phyloP scores from a whole-genome alignment of 2,329 filamentous ascomycete genomes.

The Trichoderma sp. region DNA sequence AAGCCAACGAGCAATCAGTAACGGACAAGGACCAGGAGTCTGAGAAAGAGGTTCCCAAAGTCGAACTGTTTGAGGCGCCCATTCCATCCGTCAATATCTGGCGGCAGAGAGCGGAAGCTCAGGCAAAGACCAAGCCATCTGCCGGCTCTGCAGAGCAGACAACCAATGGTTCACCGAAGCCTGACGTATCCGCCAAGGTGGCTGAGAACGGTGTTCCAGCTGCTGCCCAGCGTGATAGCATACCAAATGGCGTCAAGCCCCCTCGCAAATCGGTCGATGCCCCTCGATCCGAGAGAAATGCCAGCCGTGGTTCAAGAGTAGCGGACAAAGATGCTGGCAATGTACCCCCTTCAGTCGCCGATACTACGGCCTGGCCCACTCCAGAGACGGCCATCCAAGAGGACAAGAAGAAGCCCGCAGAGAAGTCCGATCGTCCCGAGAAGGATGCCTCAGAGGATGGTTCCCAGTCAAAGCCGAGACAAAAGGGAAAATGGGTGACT shows the following conservation, averaged over 20 bases:
- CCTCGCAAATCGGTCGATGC: conserved; percentile 45
- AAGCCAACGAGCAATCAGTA: conserved; percentile 50
- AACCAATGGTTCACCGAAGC: conserved; percentile 39
- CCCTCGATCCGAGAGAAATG: conserved; percentile 41
- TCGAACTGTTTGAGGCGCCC: conserved; percentile 75
- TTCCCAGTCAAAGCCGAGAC: conserved; percentile 45
- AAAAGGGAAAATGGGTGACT: conserved; percentile 84
- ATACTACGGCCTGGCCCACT: conserved; percentile 85
- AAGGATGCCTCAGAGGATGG: conserved; percentile 59
- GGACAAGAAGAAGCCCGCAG: conserved; percentile 70
- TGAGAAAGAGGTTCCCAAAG: conserved; percentile 50
- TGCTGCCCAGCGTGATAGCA: conserved; percentile 27
- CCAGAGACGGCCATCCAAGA: conserved; percentile 72
- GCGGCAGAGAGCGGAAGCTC: conserved; percentile 72
- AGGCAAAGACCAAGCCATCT: conserved; percentile 49
- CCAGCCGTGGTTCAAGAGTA: conserved; percentile 47
- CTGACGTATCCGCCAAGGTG: conserved; percentile 39
- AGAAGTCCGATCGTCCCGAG: conserved; percentile 47
- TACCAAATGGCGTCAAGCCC: conserved; percentile 40
- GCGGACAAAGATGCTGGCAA: conserved; percentile 44
- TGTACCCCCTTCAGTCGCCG: conserved; percentile 64
- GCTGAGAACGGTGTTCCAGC: conserved; percentile 26
- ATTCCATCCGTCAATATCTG: conserved; percentile 84
- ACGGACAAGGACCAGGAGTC: conserved; percentile 56
- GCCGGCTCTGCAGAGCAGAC: conserved; percentile 38